These are phyloP conservation scores for Omphalea diandra DNA, from an alignment of 441 rosid species.

Conservation along the genomic window DNA sequence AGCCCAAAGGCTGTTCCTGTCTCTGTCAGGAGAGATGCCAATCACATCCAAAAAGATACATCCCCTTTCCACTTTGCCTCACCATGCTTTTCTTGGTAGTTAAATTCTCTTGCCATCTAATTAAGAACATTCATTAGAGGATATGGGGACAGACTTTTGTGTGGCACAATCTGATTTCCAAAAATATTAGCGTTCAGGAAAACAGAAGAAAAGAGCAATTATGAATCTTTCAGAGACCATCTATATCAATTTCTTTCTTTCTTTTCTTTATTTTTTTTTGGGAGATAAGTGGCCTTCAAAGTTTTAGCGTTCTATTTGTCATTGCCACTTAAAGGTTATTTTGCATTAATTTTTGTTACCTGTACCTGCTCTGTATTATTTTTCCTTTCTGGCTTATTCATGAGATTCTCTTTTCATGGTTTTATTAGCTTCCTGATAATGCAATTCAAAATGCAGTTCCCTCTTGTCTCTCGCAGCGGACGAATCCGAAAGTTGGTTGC, in stretches of 20 bases:
- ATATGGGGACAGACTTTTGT: not conserved
- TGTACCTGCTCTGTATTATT: not conserved
- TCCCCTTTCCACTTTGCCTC: too few relatives aligned
- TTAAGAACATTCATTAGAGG: too few relatives aligned
- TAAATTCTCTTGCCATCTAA: too few relatives aligned
- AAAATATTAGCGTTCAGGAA: not conserved
- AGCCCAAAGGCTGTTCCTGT: not conserved
- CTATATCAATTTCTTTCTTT: not conserved
- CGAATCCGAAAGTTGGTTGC: constrained; percentile 78
- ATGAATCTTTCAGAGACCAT: not conserved
- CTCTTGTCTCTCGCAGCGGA: constrained; percentile 94
- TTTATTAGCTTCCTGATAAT: constrained; percentile 1
- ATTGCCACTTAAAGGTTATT: not conserved
- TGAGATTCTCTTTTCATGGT: not conserved
- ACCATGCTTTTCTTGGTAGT: too few relatives aligned
- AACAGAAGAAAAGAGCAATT: not conserved
- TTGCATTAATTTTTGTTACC: not conserved
- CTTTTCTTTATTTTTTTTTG: not conserved
- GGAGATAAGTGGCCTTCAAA: not conserved
- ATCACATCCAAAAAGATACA: not conserved
- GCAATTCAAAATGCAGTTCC: constrained; percentile 61
- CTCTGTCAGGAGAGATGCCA: not conserved
- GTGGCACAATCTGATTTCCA: not conserved
- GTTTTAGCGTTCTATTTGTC: not conserved
- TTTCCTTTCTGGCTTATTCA: not conserved